These are phyloP conservation scores for Exophiala aquamarina DNA, from an alignment of 2,329 filamentous ascomycete species.

Conservation along the genomic window DNA sequence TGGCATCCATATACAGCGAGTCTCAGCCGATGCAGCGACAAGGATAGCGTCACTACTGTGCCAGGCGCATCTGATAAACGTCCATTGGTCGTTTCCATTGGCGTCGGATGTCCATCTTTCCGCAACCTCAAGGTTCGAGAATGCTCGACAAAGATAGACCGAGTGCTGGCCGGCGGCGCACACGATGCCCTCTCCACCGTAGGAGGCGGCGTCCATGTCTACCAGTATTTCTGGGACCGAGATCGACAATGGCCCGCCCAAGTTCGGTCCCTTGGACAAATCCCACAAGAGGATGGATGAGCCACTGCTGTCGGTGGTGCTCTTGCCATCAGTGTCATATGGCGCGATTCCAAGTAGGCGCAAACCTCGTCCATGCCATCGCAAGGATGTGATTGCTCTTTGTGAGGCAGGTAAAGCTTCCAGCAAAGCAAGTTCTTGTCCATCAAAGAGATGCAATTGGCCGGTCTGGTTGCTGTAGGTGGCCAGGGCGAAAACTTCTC, in stretches of 20 bases:
- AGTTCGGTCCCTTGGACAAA: slow-evolving; percentile 21
- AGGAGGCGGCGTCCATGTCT: slow-evolving; percentile 44
- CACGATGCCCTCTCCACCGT: slow-evolving; percentile 38
- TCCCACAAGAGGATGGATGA: slow-evolving; percentile 44
- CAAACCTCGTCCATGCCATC: slow-evolving; percentile 41
- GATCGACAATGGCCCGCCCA: slow-evolving; percentile 22
- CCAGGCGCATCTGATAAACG: slow-evolving; percentile 39
- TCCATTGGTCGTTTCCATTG: slow-evolving; percentile 36
- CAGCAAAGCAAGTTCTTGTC: slow-evolving; percentile 40
- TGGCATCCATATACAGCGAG: slow-evolving; percentile 45
- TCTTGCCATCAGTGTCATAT: slow-evolving; percentile 31
- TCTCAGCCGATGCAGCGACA: slow-evolving; percentile 40
- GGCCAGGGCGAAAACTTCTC: slow-evolving; percentile 47
- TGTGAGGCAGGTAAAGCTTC: slow-evolving; percentile 48
- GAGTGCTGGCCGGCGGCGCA: slow-evolving; percentile 25
- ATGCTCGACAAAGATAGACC: slow-evolving; percentile 26
- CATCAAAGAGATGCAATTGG: slow-evolving; percentile 45
- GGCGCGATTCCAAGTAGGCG: slow-evolving; percentile 46
- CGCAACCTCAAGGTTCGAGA: slow-evolving; percentile 21
- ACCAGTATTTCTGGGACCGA: slow-evolving; percentile 35
- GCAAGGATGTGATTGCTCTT: slow-evolving; percentile 43
- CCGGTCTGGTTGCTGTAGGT: slow-evolving; percentile 44
- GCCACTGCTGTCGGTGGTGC: slow-evolving; percentile 4
- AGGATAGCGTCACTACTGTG: slow-evolving; percentile 34
- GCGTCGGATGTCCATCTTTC: slow-evolving; percentile 22